Percentiles rank a stretch among this genome's conserved stretches.
phyloP scores from a whole-genome alignment of 1,284 basidiomycete genomes.

The Cutaneotrichosporon arboriforme region DNA sequence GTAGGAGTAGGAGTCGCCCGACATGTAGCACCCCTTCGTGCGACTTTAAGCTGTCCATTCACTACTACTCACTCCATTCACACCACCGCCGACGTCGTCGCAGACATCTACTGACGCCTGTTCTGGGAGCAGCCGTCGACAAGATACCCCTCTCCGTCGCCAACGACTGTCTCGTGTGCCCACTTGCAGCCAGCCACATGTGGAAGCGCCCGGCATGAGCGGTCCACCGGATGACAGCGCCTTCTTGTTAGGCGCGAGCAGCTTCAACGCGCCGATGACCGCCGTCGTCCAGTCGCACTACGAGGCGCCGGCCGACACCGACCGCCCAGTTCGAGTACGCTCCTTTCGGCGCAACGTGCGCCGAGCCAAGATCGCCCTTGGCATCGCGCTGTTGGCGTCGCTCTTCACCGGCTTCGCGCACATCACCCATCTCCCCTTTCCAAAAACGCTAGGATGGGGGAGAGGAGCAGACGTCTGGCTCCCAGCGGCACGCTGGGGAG shows the following conservation, averaged over 20 bases:
- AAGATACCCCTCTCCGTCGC: too few species aligned
- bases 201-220: too few species aligned
- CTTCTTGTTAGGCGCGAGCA: not conserved
- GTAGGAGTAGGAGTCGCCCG: too few species aligned
- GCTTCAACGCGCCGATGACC: not conserved
- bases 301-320: constrained; percentile 1
- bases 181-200: too few species aligned
- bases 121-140: too few species aligned
- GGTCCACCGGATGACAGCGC: not conserved
- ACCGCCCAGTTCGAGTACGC: constrained; percentile 7
- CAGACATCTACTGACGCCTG: too few species aligned
- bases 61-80: too few species aligned
- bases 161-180: too few species aligned
- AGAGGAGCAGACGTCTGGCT: not conserved
- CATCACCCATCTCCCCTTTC: not conserved
- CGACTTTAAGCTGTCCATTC: too few species aligned
- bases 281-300: not conserved
- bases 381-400: not conserved
- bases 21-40: too few species aligned
- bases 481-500: not conserved
- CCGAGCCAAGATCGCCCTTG: constrained; percentile 7
- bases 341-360: constrained; percentile 11
- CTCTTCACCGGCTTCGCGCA: not conserved
- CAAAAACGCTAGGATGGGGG: not conserved
- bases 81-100: too few species aligned